These are phyloP conservation scores for Crassisporium funariophilum DNA, from an alignment of 768 basidiomycete species.

Conservation along the genomic window DNA sequence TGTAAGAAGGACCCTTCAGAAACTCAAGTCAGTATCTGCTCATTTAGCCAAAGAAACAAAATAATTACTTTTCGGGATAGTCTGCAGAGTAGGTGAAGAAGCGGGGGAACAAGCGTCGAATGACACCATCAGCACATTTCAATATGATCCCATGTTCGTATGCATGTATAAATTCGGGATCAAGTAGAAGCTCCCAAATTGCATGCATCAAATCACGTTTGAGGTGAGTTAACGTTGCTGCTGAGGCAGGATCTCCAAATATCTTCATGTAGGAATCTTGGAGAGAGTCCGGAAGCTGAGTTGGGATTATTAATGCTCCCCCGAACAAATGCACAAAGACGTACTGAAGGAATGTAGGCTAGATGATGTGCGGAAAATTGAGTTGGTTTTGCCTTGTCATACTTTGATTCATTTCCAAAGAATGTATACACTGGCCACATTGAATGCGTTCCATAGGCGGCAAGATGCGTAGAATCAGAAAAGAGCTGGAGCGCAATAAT, in stretches of 20 bases:
- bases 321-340: not conserved
- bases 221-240: slow-evolving; percentile 22
- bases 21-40: slow-evolving; percentile 7
- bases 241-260: not conserved
- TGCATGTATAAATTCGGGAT: slow-evolving; percentile 19
- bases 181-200: slow-evolving; percentile 26
- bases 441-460: slow-evolving; percentile 15
- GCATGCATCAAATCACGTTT: slow-evolving; percentile 33
- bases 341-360: slow-evolving; percentile 19
- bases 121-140: slow-evolving; percentile 29
- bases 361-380: slow-evolving; percentile 15
- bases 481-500: slow-evolving; percentile 29
- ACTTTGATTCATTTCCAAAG: slow-evolving; percentile 22
- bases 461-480: slow-evolving; percentile 17
- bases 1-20: not conserved
- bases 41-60: slow-evolving; percentile 11
- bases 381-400: slow-evolving; percentile 11
- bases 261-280: slow-evolving; percentile 3
- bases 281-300: slow-evolving; percentile 8
- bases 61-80: slow-evolving; percentile 38
- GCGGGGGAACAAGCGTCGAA: slow-evolving; percentile 29
- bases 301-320: not conserved
- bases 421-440: slow-evolving; percentile 22
- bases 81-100: slow-evolving; percentile 39
- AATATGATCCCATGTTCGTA: slow-evolving; percentile 31